Evolutionary conservation across 495 filamentous ascomycete genomes (phyloP), one percentile per base, ranked within the genome.

Genomic region (Aspergillus bertholletiae): DNA sequence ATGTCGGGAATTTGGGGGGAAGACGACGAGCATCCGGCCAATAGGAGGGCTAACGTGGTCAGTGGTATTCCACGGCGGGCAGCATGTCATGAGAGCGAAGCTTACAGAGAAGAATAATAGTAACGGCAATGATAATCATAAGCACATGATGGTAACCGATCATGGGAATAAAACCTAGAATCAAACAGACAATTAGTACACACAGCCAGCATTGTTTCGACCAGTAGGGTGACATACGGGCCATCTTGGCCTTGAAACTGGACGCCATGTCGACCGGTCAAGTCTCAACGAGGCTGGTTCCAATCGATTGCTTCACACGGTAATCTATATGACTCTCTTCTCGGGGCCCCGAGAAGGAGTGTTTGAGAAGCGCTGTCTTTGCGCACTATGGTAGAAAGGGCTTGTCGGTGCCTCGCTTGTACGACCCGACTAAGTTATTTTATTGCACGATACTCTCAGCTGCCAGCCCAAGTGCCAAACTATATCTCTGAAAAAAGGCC

Each of bases 131-230:
- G 48, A 99, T 74, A 60, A 97, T 88, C 94, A 99, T 97, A 60
- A 99, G 80, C 44, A 97, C 88, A 83, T 99, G 94, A 74, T 99
- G 94, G 73, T 97, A 99, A 57, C 95, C 94, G 56, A 99, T 84
- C 74, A 96, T 90, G 54, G 94, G 93, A 75, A 97, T 80, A 64
- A 93, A 84, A 63, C 90, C 91, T 96, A 61, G 1, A 32, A 32
- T 26, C 12, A n/a, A n/a, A n/a, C 27, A 34, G 32, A 30, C 53
- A 49, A 62, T 68, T 44, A 51, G 56, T 27, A 39, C 21, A 20
- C 24, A 28, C 9, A 7, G 28, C 22, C 23, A 43, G 21, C 26
- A 4, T n/a, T 17, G 7, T 18, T n/a, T n/a, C 15, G 15, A 41
- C 6, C 15, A 26, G n/a, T 20, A 22, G 20, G 3, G 27, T 24